phyloP scores from a whole-genome alignment of 2,329 filamentous ascomycete genomes.

The Elsinoe fawcettii region DNA sequence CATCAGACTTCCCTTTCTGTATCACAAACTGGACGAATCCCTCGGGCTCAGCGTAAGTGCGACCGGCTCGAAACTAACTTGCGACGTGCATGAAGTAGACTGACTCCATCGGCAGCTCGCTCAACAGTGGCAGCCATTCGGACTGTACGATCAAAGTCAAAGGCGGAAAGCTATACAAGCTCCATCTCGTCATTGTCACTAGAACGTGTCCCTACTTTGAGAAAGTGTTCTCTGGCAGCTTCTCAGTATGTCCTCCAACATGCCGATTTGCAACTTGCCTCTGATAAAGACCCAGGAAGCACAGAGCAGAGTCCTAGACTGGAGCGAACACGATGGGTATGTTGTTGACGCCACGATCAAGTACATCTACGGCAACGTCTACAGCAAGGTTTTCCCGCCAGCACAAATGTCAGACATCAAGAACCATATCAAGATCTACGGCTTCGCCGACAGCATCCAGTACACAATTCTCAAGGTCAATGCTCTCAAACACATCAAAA shows the following conservation, averaged over 20 bases:
- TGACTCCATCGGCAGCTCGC: not conserved
- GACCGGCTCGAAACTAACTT: not conserved
- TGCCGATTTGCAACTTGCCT: not conserved
- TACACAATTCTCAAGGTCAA: not conserved
- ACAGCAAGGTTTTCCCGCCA: not conserved
- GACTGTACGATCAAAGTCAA: slow-evolving; percentile 3
- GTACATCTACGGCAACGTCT: not conserved
- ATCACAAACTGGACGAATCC: not conserved
- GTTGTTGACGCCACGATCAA: not conserved
- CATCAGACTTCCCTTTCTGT: too few species aligned
- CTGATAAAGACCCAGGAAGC: not conserved
- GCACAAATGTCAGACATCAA: not conserved
- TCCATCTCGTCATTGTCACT: not conserved
- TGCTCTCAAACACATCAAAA: not conserved
- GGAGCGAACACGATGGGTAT: not conserved
- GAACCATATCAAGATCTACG: not conserved
- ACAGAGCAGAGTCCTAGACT: not conserved
- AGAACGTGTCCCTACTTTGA: slow-evolving; percentile 1
- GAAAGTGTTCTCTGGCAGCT: slow-evolving; percentile 7
- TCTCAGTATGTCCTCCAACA: not conserved
- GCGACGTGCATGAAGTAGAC: too few species aligned
- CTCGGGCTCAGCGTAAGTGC: not conserved
- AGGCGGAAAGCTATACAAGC: not conserved
- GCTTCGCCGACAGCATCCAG: not conserved
- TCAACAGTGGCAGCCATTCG: not conserved